These are phyloP conservation scores for Ophiostoma novo-ulmi DNA, from an alignment of 2,329 filamentous ascomycete genomes.

Conservation along the genomic window DNA sequence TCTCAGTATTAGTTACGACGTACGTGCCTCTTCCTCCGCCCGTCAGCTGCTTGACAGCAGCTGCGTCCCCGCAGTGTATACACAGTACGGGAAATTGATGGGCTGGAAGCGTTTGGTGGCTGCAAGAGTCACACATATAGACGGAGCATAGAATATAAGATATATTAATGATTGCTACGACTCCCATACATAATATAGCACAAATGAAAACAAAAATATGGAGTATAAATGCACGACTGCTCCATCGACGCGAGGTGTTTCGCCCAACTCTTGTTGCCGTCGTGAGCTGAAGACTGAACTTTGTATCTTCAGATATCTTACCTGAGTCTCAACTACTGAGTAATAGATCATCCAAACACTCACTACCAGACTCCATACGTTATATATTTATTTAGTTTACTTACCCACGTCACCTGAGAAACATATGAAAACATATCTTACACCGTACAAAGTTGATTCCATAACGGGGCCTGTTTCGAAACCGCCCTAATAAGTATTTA, in stretches of 20 bases:
- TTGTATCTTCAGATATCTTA: background rate
- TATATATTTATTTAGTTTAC: too few species aligned
- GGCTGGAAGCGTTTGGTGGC: too few species aligned
- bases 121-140: too few species aligned
- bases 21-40: background rate
- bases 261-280: background rate
- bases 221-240: too few species aligned
- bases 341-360: background rate
- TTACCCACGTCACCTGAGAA: background rate
- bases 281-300: background rate
- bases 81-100: background rate
- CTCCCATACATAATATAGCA: background rate
- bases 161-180: background rate
- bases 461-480: background rate
- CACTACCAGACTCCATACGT: background rate
- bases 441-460: background rate
- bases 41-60: background rate
- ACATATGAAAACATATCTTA: background rate
- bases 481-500: background rate
- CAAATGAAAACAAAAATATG: too few species aligned
- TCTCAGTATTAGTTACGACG: background rate
- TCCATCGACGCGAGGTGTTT: background rate
- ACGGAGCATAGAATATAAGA: background rate
- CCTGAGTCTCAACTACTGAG: too few species aligned
- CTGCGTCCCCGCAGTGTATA: background rate